Evolutionary conservation across 345 rosid species (phyloP).

Genomic region (Eucalyptus tenuipes): DNA sequence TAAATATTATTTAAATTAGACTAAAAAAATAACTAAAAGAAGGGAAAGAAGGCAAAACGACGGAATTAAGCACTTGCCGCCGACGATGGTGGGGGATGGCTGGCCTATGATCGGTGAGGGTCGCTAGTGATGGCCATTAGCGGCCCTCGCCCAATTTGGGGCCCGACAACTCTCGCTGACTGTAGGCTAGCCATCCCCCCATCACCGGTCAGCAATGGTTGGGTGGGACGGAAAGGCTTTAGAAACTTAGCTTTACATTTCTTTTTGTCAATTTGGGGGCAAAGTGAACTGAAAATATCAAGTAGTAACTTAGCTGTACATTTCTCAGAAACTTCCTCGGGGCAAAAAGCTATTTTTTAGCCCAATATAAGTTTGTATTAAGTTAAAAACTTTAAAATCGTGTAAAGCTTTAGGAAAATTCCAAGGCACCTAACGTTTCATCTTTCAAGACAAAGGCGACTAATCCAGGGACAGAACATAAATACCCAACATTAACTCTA

Average conservation of each 20-base stretch:
- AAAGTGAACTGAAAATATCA: not conserved
- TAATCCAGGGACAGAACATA: not conserved
- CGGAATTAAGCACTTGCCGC: too few relatives aligned
- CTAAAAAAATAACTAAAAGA: rapidly evolving
- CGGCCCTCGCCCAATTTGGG: not conserved
- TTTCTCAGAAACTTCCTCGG: not conserved
- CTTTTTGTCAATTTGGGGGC: not conserved
- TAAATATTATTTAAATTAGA: too few relatives aligned
- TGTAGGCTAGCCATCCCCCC: not conserved
- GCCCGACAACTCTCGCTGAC: rapidly evolving
- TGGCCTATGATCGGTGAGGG: rapidly evolving
- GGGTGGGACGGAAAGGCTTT: not conserved
- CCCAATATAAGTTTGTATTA: not conserved
- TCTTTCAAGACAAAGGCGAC: not conserved
- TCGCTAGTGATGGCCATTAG: not conserved
- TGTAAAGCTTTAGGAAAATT: not conserved
- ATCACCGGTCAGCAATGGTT: rapidly evolving
- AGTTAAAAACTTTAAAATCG: not conserved
- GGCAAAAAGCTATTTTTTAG: not conserved
- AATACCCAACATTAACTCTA: not conserved
- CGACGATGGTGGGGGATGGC: rapidly evolving
- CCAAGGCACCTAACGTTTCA: not conserved
- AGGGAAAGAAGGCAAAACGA: not conserved
- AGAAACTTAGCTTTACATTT: too few relatives aligned
- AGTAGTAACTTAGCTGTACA: not conserved